Evolutionary conservation across 148 eudicot genomes (phyloP).

Genomic region (Salicornia ramosissima): DNA sequence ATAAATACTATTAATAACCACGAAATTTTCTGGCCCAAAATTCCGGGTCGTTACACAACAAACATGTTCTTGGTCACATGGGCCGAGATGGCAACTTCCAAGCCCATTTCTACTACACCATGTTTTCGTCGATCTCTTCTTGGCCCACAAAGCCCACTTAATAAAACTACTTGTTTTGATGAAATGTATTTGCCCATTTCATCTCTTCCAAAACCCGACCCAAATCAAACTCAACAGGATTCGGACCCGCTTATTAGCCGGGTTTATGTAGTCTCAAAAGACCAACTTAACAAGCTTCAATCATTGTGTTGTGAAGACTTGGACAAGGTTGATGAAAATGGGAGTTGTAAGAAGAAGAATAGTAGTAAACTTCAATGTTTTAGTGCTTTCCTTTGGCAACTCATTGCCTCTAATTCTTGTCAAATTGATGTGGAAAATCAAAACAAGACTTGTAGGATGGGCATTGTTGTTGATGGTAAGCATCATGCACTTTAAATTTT

Average conservation of each 20-base stretch:
- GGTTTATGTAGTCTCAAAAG: slow-evolving; percentile 40
- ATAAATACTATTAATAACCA: no score
- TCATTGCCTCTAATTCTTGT: slow-evolving; percentile 35
- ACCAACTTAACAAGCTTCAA: slow-evolving; percentile 38
- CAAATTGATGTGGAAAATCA: neutral
- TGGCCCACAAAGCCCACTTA: slow-evolving; percentile 41
- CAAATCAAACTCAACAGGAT: neutral
- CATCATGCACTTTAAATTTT: neutral
- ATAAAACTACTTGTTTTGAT: slow-evolving; percentile 11
- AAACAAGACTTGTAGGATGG: slow-evolving; percentile 38
- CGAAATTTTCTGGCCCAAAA: no score
- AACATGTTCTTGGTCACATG: slow-evolving; percentile 76
- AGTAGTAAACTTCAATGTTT: slow-evolving; percentile 50
- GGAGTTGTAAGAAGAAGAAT: neutral
- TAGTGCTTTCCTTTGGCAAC: slow-evolving; percentile 66
- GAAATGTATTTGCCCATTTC: slow-evolving; percentile 40
- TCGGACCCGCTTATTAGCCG: slow-evolving; percentile 38
- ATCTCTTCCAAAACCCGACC: slow-evolving; percentile 7
- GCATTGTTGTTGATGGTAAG: slow-evolving; percentile 69
- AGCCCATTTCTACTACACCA: slow-evolving; percentile 30
- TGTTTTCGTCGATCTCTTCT: slow-evolving; percentile 48
- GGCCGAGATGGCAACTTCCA: slow-evolving; percentile 47
- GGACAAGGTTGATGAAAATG: neutral
- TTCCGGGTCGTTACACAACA: no score
- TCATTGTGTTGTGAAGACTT: slow-evolving; percentile 18